A percentile compares a stretch with the other conserved stretches of the same genome.
Evolutionary conservation across 2,329 filamentous ascomycete genomes (phyloP).

Genomic region (Pseudogymnoascus sp.): DNA sequence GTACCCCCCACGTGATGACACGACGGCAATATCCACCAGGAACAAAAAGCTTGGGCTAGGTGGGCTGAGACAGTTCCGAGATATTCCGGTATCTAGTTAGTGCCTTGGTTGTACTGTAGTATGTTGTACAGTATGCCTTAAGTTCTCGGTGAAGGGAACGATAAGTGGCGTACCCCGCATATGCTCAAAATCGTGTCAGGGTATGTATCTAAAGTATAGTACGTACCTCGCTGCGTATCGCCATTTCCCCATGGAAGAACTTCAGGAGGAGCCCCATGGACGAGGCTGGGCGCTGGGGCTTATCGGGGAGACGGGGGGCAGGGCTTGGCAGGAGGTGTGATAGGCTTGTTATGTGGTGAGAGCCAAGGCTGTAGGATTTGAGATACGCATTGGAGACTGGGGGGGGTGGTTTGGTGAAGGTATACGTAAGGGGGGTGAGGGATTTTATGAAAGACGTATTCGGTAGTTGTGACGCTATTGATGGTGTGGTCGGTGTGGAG

Average conservation of each 20-base stretch:
- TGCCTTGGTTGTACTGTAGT: too few species aligned
- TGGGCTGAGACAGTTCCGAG: background rate
- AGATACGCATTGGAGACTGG: background rate
- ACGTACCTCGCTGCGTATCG: background rate
- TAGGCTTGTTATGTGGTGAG: background rate
- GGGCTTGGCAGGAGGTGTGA: background rate
- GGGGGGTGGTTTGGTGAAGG: background rate
- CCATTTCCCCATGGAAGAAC: background rate
- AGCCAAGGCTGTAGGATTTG: background rate
- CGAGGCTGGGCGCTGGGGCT: background rate
- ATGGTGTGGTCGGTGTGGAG: background rate
- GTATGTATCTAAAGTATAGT: too few species aligned
- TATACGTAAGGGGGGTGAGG: background rate
- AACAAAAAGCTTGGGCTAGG: background rate
- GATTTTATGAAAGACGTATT: background rate
- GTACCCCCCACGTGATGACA: background rate
- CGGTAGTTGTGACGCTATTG: background rate
- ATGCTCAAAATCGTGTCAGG: background rate
- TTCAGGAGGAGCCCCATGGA: background rate
- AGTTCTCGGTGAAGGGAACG: background rate
- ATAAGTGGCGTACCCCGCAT: background rate
- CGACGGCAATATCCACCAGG: background rate
- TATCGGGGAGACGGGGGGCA: background rate
- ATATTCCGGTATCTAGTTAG: background rate
- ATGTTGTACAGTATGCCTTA: background rate